These are phyloP conservation scores for Chondrus crispus DNA, from an alignment of 23 red algal species.

Conservation along the genomic window DNA sequence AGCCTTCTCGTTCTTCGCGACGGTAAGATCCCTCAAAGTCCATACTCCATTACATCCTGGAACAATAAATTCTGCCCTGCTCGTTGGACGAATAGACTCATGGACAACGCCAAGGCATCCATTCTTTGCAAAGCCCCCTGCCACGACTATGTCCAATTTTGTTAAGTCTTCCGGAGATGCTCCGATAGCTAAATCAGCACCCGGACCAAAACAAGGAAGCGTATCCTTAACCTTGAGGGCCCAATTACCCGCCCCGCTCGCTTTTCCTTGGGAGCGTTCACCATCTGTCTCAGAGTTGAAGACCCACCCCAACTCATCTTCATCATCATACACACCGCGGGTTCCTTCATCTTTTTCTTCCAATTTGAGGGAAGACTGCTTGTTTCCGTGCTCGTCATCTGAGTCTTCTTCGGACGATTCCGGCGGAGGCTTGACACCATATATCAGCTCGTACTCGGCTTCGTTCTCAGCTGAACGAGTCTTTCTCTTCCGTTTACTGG, in stretches of 20 bases:
- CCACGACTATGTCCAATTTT: constrained; percentile 58
- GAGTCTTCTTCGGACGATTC: constrained; percentile 54
- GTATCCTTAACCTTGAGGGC: constrained; percentile 67
- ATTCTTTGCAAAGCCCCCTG: constrained; percentile 61
- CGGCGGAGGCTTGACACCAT: constrained; percentile 48
- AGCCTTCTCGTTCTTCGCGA: background rate
- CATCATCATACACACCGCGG: constrained; percentile 65
- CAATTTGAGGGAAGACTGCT: constrained; percentile 26
- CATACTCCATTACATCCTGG: constrained; percentile 48
- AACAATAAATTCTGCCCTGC: constrained; percentile 39
- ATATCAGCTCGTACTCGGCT: constrained; percentile 65
- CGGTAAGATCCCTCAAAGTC: constrained; percentile 38
- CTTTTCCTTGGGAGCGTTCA: background rate
- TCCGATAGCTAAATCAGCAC: constrained; percentile 56
- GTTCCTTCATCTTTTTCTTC: constrained; percentile 64
- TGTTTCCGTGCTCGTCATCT: constrained; percentile 6
- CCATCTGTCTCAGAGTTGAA: constrained; percentile 53
- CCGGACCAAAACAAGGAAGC: constrained; percentile 59
- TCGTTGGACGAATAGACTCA: constrained; percentile 49
- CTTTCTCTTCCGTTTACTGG: constrained; percentile 27
- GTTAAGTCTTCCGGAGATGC: constrained; percentile 29
- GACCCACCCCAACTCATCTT: constrained; percentile 57
- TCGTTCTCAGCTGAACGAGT: constrained; percentile 44
- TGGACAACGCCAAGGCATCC: constrained; percentile 61
- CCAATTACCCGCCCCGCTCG: constrained; percentile 29